Percentiles rank a stretch among this genome's conserved stretches.
Conservation (phyloP, 106 monocot genomes). For the Acorus gramineus region DNA sequence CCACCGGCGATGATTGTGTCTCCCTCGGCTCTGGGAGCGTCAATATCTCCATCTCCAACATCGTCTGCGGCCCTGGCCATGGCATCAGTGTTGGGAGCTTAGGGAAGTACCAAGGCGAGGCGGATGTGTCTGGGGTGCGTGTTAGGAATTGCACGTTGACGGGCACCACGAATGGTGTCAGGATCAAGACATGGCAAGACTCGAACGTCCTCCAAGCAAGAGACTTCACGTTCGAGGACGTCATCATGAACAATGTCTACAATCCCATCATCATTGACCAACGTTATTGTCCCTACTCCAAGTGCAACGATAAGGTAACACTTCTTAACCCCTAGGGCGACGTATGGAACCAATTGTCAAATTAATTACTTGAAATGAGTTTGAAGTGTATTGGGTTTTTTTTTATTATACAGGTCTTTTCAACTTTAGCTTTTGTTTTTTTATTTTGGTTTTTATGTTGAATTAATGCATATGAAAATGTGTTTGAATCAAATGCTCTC, state of each 20-base stretch:
- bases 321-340: background rate
- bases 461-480: too few species aligned
- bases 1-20: slow-evolving; percentile 54
- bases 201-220: slow-evolving; percentile 18
- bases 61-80: slow-evolving; percentile 18
- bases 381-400: too few species aligned
- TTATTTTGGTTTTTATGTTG: too few species aligned
- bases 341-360: too few species aligned
- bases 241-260: slow-evolving; percentile 31
- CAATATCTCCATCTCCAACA: slow-evolving; percentile 12
- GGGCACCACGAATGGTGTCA: slow-evolving; percentile 36
- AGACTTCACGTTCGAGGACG: slow-evolving; percentile 33
- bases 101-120: slow-evolving; percentile 37
- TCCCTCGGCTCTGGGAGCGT: slow-evolving; percentile 26
- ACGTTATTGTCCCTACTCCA: slow-evolving; percentile 26
- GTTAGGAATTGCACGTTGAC: slow-evolving; percentile 46
- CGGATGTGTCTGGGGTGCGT: slow-evolving; percentile 17
- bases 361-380: too few species aligned
- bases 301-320: slow-evolving; percentile 22
- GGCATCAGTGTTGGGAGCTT: slow-evolving; percentile 44
- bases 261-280: slow-evolving; percentile 67
- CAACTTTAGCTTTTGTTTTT: too few species aligned
- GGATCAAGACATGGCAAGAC: slow-evolving; percentile 51
- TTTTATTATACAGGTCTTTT: too few species aligned
- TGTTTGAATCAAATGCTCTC: too few species aligned